Conservation (phyloP, 768 basidiomycete species). For the Peribolospora baueri region DNA sequence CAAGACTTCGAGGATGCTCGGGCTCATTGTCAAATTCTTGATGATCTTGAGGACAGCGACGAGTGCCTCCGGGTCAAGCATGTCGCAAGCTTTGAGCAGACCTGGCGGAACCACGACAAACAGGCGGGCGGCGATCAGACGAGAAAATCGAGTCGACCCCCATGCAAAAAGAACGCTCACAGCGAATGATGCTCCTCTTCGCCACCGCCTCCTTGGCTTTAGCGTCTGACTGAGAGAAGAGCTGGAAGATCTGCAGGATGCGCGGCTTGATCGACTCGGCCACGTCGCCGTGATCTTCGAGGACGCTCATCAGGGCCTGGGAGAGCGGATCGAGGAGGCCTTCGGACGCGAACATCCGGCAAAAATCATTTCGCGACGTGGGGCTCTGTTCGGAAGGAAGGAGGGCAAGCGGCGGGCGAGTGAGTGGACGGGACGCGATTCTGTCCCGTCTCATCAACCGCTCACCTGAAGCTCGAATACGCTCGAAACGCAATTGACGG, state of each 20-base stretch:
- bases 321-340: slow-evolving; percentile 82
- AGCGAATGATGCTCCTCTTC: slow-evolving; percentile 61
- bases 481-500: slow-evolving; percentile 76
- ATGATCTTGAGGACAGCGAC: slow-evolving; percentile 79
- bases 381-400: slow-evolving; percentile 36
- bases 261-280: slow-evolving; percentile 50
- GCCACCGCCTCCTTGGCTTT: slow-evolving; percentile 82
- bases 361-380: slow-evolving; percentile 94
- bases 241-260: slow-evolving; percentile 63
- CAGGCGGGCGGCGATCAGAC: neutral
- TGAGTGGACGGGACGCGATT: neutral
- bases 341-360: slow-evolving; percentile 90
- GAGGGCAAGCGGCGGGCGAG: neutral
- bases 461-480: slow-evolving; percentile 56
- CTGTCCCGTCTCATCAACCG: neutral
- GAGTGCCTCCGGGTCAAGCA: slow-evolving; percentile 66
- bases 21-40: slow-evolving; percentile 86
- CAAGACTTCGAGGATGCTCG: slow-evolving; percentile 66
- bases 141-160: neutral
- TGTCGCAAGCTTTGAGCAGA: slow-evolving; percentile 58
- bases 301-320: slow-evolving; percentile 66
- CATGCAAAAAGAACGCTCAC: slow-evolving; percentile 30
- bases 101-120: slow-evolving; percentile 26
- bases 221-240: slow-evolving; percentile 84
- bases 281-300: slow-evolving; percentile 33